These are phyloP conservation scores for Ophiosphaerella korrae DNA, from an alignment of 2,329 filamentous ascomycete species.

Conservation along the genomic window DNA sequence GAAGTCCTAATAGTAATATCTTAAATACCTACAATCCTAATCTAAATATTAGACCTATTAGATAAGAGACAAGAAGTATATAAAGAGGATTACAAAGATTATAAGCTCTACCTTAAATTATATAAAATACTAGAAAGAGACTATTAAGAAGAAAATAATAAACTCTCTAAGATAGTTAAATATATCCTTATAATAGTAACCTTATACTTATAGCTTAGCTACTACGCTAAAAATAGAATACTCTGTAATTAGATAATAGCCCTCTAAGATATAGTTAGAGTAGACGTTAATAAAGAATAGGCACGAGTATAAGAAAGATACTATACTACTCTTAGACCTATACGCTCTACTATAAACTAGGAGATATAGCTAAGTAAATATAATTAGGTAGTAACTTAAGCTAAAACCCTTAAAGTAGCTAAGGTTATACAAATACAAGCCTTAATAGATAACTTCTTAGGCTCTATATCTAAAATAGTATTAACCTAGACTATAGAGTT, in stretches of 20 bases:
- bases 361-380: constrained; percentile 1
- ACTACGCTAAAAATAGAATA: neutral
- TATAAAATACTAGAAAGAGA: constrained; percentile 1
- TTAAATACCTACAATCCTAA: neutral
- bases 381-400: neutral
- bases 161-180: constrained; percentile 1
- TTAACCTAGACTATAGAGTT: neutral
- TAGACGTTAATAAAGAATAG: neutral
- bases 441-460: constrained; percentile 2
- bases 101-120: constrained; percentile 2
- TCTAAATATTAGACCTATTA: constrained; percentile 1
- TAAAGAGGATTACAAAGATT: constrained; percentile 1
- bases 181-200: constrained; percentile 1
- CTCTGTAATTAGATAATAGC: neutral
- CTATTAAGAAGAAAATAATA: neutral
- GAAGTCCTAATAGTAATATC: neutral
- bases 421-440: neutral
- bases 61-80: constrained; percentile 1
- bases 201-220: constrained; percentile 1
- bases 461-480: neutral
- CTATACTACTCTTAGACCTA: neutral
- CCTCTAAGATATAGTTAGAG: neutral
- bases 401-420: neutral
- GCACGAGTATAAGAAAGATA: constrained; percentile 2
- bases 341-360: neutral